Conservation (phyloP, 2,329 filamentous ascomycete species). For the Plectosphaerella plurivora region DNA sequence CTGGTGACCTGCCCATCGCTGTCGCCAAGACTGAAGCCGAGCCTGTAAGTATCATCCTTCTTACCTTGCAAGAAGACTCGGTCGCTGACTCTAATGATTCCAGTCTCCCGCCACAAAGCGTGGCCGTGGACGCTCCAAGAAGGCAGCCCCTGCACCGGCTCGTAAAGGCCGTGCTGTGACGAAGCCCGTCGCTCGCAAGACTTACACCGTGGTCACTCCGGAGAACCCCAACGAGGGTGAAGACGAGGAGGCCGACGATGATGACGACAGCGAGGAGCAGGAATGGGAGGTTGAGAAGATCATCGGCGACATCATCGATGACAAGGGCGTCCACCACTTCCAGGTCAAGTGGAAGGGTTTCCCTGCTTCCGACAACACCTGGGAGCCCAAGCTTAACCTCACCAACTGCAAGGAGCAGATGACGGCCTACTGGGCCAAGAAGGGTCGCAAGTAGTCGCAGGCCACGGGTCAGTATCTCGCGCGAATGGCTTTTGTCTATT, state of each 20-base stretch:
- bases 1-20: not conserved
- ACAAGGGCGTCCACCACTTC: conserved; percentile 36
- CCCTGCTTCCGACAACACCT: conserved; percentile 38
- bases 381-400: conserved; percentile 47
- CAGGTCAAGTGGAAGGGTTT: conserved; percentile 51
- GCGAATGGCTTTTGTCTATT: too few relatives aligned
- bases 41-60: too few relatives aligned
- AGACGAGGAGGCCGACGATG: not conserved
- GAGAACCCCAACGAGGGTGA: not conserved
- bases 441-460: not conserved
- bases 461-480: too few relatives aligned
- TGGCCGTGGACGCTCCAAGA: too few relatives aligned
- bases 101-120: too few relatives aligned
- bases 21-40: too few relatives aligned
- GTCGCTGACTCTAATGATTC: too few relatives aligned
- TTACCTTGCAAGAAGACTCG: too few relatives aligned
- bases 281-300: conserved; percentile 47
- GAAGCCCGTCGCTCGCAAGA: not conserved
- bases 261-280: conserved; percentile 8
- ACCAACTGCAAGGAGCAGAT: conserved; percentile 30
- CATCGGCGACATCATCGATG: conserved; percentile 32
- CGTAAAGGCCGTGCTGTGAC: too few relatives aligned
- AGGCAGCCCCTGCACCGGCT: too few relatives aligned
- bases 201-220: not conserved
- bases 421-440: conserved; percentile 26